A percentile compares a stretch with the other conserved stretches of the same genome.
These are phyloP conservation scores for Blastosporella zonata DNA, from an alignment of 1,284 basidiomycete genomes.

Conservation along the genomic window DNA sequence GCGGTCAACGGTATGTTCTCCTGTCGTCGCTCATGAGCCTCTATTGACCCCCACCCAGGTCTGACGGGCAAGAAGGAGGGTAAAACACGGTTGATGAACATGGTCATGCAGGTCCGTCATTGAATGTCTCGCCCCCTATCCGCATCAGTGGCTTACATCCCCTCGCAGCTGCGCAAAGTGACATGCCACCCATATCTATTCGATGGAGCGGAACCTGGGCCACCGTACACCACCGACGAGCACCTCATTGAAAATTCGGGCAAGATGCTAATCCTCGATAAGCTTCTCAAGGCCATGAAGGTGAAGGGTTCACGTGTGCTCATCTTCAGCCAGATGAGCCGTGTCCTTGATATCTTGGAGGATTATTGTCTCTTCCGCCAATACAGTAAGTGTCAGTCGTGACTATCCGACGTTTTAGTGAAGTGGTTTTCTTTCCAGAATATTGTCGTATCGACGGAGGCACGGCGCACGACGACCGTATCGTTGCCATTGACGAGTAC, in stretches of 20 bases:
- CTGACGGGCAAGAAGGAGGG: constrained; percentile 97
- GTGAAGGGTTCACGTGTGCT: constrained; percentile 92
- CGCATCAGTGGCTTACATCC: not conserved
- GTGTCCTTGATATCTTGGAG: constrained; percentile 91
- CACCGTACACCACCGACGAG: constrained; percentile 98
- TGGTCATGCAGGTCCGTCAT: too few relatives aligned
- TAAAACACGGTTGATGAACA: constrained; percentile 95
- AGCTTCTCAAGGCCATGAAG: constrained; percentile 86
- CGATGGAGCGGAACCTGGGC: constrained; percentile 93
- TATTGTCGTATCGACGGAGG: constrained; percentile 98
- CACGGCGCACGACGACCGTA: constrained; percentile 96
- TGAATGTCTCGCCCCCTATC: too few relatives aligned
- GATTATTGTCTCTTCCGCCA: constrained; percentile 95
- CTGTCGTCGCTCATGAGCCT: not conserved
- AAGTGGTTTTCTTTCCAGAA: constrained; percentile 41
- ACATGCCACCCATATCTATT: constrained; percentile 83
- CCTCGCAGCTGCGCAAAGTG: constrained; percentile 69
- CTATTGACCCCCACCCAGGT: constrained; percentile 40
- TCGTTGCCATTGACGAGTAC: constrained; percentile 95
- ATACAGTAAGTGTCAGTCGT: constrained; percentile 62
- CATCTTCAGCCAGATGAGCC: constrained; percentile 99
- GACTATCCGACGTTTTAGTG: not conserved
- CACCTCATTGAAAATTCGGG: constrained; percentile 94
- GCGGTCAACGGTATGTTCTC: constrained; percentile 81
- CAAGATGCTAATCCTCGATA: constrained; percentile 98